Evolutionary conservation across 345 rosid genomes (phyloP).

Genomic region (Chamaenerion angustifolium): DNA sequence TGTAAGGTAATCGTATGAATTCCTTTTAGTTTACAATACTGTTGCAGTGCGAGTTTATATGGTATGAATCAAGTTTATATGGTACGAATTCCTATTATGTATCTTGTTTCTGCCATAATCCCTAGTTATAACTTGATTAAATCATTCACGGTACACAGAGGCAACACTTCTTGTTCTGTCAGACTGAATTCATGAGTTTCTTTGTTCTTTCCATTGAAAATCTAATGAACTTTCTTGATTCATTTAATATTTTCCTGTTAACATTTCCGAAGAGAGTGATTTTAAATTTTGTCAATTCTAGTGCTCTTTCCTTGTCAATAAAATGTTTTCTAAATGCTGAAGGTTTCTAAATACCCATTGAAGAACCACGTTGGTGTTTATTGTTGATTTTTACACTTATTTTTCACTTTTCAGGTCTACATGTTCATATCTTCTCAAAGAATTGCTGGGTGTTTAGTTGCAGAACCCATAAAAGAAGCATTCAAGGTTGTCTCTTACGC

Average conservation of each 20-base stretch:
- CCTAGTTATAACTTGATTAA: too few relatives aligned
- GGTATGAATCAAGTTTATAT: neutral
- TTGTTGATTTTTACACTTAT: neutral
- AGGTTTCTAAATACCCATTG: too few relatives aligned
- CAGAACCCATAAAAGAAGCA: constrained; percentile 76
- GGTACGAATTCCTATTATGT: neutral
- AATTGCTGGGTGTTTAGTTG: constrained; percentile 57
- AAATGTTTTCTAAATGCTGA: too few relatives aligned
- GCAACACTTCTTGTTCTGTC: too few relatives aligned
- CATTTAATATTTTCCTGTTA: too few relatives aligned
- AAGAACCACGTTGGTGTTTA: neutral
- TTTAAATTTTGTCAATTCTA: too few relatives aligned
- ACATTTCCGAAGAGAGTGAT: too few relatives aligned
- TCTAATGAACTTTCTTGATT: too few relatives aligned
- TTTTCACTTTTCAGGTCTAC: constrained; percentile 44
- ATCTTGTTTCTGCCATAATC: neutral
- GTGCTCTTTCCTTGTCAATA: too few relatives aligned
- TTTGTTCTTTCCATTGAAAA: too few relatives aligned
- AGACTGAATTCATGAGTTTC: too few relatives aligned
- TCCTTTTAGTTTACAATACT: neutral
- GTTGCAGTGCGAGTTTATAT: neutral
- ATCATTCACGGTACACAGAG: too few relatives aligned
- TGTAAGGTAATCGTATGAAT: constrained; percentile 36
- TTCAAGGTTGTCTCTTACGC: constrained; percentile 33
- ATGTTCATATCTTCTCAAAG: constrained; percentile 45